These are phyloP conservation scores for Fusarium annulatum DNA, from an alignment of 2,329 filamentous ascomycete species.

Conservation along the genomic window DNA sequence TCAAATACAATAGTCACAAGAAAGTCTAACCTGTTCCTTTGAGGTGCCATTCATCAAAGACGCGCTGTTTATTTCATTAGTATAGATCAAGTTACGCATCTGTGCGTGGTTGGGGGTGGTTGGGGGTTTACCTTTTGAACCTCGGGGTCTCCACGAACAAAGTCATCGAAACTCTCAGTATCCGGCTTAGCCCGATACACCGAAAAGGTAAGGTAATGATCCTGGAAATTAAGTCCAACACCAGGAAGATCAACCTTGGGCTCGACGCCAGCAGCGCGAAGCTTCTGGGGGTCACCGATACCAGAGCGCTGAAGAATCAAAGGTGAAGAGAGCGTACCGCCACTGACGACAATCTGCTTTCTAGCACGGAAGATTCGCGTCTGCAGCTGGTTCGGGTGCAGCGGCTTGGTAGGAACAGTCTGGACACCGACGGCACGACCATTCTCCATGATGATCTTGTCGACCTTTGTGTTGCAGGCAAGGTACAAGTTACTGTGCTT, in stretches of 20 bases:
- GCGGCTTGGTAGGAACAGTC: slow-evolving; percentile 76
- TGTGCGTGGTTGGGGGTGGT: neutral
- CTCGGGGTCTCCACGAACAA: slow-evolving; percentile 77
- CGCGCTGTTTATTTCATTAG: slow-evolving; percentile 52
- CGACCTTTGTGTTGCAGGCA: slow-evolving; percentile 79
- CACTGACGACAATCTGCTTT: slow-evolving; percentile 79
- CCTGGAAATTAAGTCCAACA: slow-evolving; percentile 81
- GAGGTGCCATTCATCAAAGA: slow-evolving; percentile 81
- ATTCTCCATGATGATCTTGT: slow-evolving; percentile 79
- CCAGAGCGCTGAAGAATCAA: slow-evolving; percentile 81
- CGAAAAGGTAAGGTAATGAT: slow-evolving; percentile 79
- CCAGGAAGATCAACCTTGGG: slow-evolving; percentile 77
- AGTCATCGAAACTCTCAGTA: slow-evolving; percentile 83
- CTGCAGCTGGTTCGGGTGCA: slow-evolving; percentile 65
- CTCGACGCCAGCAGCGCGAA: slow-evolving; percentile 74
- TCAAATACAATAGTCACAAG: too few species aligned
- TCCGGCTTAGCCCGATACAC: slow-evolving; percentile 78
- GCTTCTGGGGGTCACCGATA: slow-evolving; percentile 77
- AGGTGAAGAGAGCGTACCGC: slow-evolving; percentile 78
- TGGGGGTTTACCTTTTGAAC: slow-evolving; percentile 68
- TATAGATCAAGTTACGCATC: neutral
- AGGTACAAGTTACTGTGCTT: slow-evolving; percentile 78
- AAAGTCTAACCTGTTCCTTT: slow-evolving; percentile 65
- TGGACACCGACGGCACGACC: slow-evolving; percentile 77
- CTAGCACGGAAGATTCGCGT: slow-evolving; percentile 70